Evolutionary conservation across 1,284 basidiomycete genomes (phyloP), one percentile per base, ranked within the genome.

Genomic region (Papiliotrema terrestris): DNA sequence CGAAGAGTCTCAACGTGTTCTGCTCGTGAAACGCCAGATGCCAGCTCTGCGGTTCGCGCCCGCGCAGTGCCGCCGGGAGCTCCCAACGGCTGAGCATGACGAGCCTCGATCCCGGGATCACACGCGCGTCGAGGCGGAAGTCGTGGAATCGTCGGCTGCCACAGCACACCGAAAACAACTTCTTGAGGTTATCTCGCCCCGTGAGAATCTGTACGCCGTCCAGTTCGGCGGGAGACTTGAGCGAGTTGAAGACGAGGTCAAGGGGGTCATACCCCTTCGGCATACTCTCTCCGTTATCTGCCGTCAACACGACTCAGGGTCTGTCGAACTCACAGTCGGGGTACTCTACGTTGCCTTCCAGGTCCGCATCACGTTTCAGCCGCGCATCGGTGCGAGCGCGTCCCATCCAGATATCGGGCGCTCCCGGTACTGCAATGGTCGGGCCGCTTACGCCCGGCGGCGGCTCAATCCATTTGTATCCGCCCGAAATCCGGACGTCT

Each of bases 51-150:
- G 51, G 51, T 13, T 26, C 17, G 13, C 25, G 11, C 2, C 8
- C 20, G n/a, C 25, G 11, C 19, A 8, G 17, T 17, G 13, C 8
- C n/a, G 11, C 14, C 9, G 51, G 51, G 8, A 45, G 20, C 19
- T 53, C 44, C 51, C 51, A 53, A 3, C 45, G 43, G 19, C 38
- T 14, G 9, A 53, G 38, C 13, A 53, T n/a, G 51, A 53, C 45
- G n/a, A 47, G 23, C 11, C 23, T 15, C 8, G 51, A 46, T n/a
- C 37, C 45, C 2, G 43, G 44, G 15, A 53, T 17, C 2, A 53
- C 25, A 2, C 32, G 13, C 2, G 51, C 51, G 17, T 53, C 51
- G 51, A 53, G 45, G 11, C 51, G 42, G 32, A 36, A 52, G 3
- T 29, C 19, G 25, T 20, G 14, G 35, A 17, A 19, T 6, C 13